Conservation (phyloP, 2,329 filamentous ascomycete genomes). For the Fusarium devonianum region DNA sequence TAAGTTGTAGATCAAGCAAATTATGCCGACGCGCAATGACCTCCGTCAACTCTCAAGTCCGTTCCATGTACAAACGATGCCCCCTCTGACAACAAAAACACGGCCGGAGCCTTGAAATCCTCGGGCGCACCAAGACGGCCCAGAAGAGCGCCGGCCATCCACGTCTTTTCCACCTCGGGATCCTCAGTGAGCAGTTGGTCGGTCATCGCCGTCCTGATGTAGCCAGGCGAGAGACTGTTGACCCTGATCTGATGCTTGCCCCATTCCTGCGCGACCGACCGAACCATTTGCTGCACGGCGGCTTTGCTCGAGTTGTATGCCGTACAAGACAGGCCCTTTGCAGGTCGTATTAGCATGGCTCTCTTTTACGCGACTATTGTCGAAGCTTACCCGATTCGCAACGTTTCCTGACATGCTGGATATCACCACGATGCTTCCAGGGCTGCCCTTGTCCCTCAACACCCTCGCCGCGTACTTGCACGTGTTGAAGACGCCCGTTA, state of each 20-base stretch:
- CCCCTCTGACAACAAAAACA: constrained; percentile 65
- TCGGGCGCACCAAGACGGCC: constrained; percentile 61
- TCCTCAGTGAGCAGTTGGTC: constrained; percentile 53
- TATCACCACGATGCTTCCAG: constrained; percentile 59
- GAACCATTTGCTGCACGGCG: constrained; percentile 65
- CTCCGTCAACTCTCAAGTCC: constrained; percentile 64
- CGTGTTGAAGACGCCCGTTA: constrained; percentile 74
- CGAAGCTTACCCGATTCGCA: constrained; percentile 55
- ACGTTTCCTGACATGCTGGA: constrained; percentile 58
- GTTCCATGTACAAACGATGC: constrained; percentile 66
- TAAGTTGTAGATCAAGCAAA: too few species aligned
- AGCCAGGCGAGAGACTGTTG: constrained; percentile 71
- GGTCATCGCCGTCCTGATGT: constrained; percentile 58
- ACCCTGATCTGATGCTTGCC: constrained; percentile 68
- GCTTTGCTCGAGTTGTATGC: constrained; percentile 71
- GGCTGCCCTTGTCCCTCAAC: constrained; percentile 50
- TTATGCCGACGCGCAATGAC: constrained; percentile 55
- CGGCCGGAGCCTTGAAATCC: constrained; percentile 63
- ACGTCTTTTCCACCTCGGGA: constrained; percentile 59
- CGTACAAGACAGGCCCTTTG: constrained; percentile 66
- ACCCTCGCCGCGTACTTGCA: constrained; percentile 73
- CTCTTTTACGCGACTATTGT: background rate
- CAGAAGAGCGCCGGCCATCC: constrained; percentile 62
- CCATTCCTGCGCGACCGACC: constrained; percentile 69
- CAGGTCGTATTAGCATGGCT: background rate